A percentile compares a stretch with the other conserved stretches of the same genome.
phyloP scores from a whole-genome alignment of 2,329 filamentous ascomycete species.

The Plectosphaerella plurivora region DNA sequence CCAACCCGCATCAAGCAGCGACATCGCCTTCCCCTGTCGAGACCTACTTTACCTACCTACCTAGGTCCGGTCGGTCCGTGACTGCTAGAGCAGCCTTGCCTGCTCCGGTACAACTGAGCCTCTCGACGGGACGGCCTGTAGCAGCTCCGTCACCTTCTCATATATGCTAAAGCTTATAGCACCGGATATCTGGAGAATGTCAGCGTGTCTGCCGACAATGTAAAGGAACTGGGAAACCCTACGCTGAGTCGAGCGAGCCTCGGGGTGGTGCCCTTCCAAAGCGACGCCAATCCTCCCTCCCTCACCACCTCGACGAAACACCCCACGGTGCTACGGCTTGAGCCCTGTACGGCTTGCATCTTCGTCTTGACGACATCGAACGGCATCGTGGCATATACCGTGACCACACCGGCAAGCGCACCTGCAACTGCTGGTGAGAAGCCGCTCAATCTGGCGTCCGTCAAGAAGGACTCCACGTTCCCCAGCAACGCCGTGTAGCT shows the following conservation, averaged over 20 bases:
- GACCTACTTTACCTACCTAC: no score
- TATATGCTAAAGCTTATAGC: not conserved
- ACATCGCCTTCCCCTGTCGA: no score
- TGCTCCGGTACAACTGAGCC: not conserved
- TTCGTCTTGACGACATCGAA: constrained; percentile 19
- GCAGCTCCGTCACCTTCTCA: not conserved
- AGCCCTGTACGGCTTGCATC: constrained; percentile 11
- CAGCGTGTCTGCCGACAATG: not conserved
- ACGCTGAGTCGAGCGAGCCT: constrained; percentile 2
- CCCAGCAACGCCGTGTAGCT: constrained; percentile 16
- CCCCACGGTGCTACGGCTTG: not conserved
- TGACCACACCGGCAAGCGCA: constrained; percentile 14
- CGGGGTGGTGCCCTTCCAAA: constrained; percentile 4
- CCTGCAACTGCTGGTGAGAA: constrained; percentile 11
- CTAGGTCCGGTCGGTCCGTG: no score
- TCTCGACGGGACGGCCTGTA: not conserved
- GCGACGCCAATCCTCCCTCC: not conserved
- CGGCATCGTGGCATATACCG: constrained; percentile 17
- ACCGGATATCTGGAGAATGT: not conserved
- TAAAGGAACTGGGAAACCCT: not conserved
- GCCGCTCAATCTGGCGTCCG: not conserved
- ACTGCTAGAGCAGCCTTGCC: not conserved
- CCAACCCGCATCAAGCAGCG: no score
- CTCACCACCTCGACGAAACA: not conserved
- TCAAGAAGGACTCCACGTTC: constrained; percentile 1